Base-by-base conservation (phyloP, 225 moss, liverwort and hornwort species). In the Pleurozium schreberi region DNA sequence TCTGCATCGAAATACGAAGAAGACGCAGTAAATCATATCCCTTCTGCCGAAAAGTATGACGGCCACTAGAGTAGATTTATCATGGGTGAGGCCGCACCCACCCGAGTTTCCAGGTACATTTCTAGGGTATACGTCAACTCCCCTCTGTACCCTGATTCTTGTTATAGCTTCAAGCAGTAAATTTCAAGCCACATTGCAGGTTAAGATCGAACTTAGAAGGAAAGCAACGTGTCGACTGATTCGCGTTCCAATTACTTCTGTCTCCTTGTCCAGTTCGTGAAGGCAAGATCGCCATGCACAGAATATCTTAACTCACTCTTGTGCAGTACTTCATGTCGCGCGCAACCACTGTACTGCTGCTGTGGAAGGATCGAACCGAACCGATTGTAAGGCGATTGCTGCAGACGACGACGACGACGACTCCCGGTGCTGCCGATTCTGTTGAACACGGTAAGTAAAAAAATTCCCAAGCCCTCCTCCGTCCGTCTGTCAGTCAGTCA, bases 291-390 rank as follows among this genome's bases (percentile, higher is more conserved):
- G 47, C 34, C 90, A 81, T 90, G 81, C 92, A 84, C 81, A 76
- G 88, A 84, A 84, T 84, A 90, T 92, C 90, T 88, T 61, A 87
- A 90, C 90, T 62, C 88, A 84, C 87, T 92, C 87, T 87, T 87
- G 92, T 90, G 73, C 80, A 75, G 86, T 85, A 89, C 89, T 68
- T 80, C 31, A 79, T 67, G 84, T 67, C 59, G 78, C 84, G 88
- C 65, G 80, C 90, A 90, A 92, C 86, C 12, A 74, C 88, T 82
- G 86, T 90, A 84, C 90, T 83, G 60, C 90, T 79, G 66, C 60
- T 25, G 60, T 58, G 84, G 87, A 89, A 77, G 83, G 62, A 63
- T 89, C 64, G 87, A 88, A 92, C 87, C 43, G 75, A 87, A 55
- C 61, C 61, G 61, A 61, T 61, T 83, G 92, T 82, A 85, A 83